These are phyloP conservation scores for Paecilomyces formosus DNA, from an alignment of 2,329 filamentous ascomycete genomes.

Conservation along the genomic window DNA sequence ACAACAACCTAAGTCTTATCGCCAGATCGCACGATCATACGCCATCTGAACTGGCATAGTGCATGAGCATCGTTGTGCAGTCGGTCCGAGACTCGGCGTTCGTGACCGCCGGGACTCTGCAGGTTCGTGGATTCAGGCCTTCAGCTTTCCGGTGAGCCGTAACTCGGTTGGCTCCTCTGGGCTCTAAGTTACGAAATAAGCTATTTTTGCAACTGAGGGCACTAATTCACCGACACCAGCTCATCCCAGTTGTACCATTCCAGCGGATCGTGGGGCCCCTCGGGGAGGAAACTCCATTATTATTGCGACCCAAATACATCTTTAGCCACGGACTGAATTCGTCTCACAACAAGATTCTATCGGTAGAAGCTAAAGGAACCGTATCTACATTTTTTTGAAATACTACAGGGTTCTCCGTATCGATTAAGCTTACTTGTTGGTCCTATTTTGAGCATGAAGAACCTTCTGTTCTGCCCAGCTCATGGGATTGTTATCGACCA, in stretches of 20 bases:
- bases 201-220: neutral
- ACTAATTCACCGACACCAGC: neutral
- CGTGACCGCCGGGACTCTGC: neutral
- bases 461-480: neutral
- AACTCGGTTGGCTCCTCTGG: neutral
- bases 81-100: neutral
- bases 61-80: neutral
- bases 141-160: neutral
- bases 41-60: neutral
- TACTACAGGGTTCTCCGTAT: neutral
- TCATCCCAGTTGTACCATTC: neutral
- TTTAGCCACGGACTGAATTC: neutral
- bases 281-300: neutral
- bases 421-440: neutral
- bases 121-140: neutral
- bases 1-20: neutral
- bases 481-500: neutral
- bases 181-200: neutral
- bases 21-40: neutral
- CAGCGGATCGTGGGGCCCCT: neutral
- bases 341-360: neutral
- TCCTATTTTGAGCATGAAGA: neutral
- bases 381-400: neutral
- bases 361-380: neutral
- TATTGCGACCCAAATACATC: too few relatives aligned